Conservation (phyloP, 2,329 filamentous ascomycete species). For the Xylariaceae sp. region DNA sequence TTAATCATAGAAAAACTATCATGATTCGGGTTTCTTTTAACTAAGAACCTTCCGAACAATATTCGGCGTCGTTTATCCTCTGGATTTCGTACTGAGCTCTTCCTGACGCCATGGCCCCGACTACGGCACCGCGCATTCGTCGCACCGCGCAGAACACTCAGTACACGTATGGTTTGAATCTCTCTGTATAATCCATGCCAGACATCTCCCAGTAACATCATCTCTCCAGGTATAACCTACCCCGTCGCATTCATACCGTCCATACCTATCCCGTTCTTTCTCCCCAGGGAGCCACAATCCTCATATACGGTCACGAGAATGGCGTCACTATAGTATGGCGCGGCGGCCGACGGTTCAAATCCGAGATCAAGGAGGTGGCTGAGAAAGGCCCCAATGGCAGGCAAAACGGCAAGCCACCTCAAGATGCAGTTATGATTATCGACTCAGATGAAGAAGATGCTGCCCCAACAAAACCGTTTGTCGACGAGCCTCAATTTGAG, state of each 20-base stretch:
- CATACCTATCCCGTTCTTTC: constrained; percentile 68
- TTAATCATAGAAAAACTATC: neutral
- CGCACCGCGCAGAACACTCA: constrained; percentile 47
- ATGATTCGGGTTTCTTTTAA: constrained; percentile 4
- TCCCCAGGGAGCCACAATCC: constrained; percentile 67
- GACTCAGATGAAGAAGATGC: constrained; percentile 67
- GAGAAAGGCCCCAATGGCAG: constrained; percentile 48
- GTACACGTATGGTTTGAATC: constrained; percentile 42
- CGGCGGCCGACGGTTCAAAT: constrained; percentile 66
- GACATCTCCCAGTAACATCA: constrained; percentile 18
- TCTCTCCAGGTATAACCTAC: constrained; percentile 61
- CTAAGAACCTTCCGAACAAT: neutral
- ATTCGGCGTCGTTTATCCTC: neutral
- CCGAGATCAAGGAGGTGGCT: constrained; percentile 44
- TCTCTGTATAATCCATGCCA: neutral
- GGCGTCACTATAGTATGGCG: constrained; percentile 68
- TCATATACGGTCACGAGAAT: constrained; percentile 69
- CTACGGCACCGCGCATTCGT: constrained; percentile 42
- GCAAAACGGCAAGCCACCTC: constrained; percentile 55
- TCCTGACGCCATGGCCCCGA: constrained; percentile 36
- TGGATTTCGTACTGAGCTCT: neutral
- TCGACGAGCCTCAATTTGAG: constrained; percentile 66
- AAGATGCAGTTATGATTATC: constrained; percentile 66
- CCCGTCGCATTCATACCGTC: constrained; percentile 64
- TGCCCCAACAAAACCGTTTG: constrained; percentile 42